phyloP scores from a whole-genome alignment of 2,329 filamentous ascomycete genomes.

The Massarina eburnea region DNA sequence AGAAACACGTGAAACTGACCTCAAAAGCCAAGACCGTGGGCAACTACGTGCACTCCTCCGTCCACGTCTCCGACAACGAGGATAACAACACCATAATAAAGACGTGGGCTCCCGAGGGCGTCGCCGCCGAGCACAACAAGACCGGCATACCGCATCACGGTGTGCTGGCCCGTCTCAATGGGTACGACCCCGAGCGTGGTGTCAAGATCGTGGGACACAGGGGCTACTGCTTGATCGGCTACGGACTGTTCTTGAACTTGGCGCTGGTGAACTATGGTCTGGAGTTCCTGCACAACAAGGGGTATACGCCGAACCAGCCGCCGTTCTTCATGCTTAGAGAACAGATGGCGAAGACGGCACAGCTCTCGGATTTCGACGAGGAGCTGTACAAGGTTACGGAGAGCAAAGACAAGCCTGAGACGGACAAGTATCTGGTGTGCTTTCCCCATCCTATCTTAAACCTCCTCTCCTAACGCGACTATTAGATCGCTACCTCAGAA shows the following conservation, averaged over 20 bases:
- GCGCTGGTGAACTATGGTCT: constrained; percentile 94
- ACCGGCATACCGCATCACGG: constrained; percentile 89
- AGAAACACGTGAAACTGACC: constrained; percentile 74
- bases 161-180: constrained; percentile 82
- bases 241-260: constrained; percentile 88
- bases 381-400: constrained; percentile 94
- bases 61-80: constrained; percentile 82
- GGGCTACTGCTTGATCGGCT: constrained; percentile 88
- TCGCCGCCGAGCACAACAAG: constrained; percentile 75
- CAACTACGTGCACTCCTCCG: constrained; percentile 87
- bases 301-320: constrained; percentile 72
- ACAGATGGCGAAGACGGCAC: constrained; percentile 96
- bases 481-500: constrained; percentile 76
- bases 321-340: constrained; percentile 79
- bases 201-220: constrained; percentile 88
- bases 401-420: constrained; percentile 74
- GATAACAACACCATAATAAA: constrained; percentile 79
- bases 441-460: neutral
- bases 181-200: constrained; percentile 83
- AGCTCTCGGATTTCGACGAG: constrained; percentile 96
- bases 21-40: constrained; percentile 82
- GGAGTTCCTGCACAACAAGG: constrained; percentile 80
- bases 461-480: neutral
- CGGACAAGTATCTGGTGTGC: constrained; percentile 67
- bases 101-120: constrained; percentile 78